Evolutionary conservation across 768 basidiomycete species (phyloP), one percentile per base, ranked within the genome.

Genomic region (Kwoniella bestiolae): DNA sequence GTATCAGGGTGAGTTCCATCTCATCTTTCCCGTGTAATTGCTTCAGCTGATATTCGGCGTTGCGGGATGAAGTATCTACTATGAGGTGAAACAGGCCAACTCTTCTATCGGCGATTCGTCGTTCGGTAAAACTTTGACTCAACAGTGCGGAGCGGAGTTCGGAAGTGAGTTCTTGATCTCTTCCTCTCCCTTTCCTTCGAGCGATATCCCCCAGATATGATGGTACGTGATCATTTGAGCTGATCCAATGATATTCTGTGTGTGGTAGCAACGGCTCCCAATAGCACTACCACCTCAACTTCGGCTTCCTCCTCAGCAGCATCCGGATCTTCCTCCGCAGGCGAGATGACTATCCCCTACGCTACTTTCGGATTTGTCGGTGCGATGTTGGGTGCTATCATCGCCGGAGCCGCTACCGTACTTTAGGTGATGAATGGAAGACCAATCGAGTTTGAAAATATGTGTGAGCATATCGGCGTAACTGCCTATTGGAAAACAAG

Each of bases 11-110:
- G 61, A 69, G 76, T 70, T 3, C 0, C 9, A 21, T 31, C 32
- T 18, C 55, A 26, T 18, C 34, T 41, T 16, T 26, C 34, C 9
- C 28, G 25, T 51, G n/a, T 34, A 21, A 14, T 26, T 9, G 55
- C n/a, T 34, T 34, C n/a, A 32, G 9, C 9, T n/a, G 23, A 25
- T 56, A 34, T 9, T 34, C 8, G 14, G 14, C 6, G 28, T 57
- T 28, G n/a, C n/a, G n/a, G n/a, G n/a, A n/a, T 14, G n/a, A 25
- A 79, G 78, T 25, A 74, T 80, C 67, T 80, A 79, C 72, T 56
- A 70, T 31, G 62, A 77, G 34, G 74, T 67, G 23, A 38, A 70
- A 6, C 32, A 69, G 44, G 74, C 70, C 60, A 77, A 78, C 49
- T 55, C 73, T 2, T 63, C 72, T 1, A 63, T 77, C 44, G 68